Evolutionary conservation across 73 alveolate species (phyloP), one percentile per base, ranked within the genome.

Genomic region (Paraurostyla sp.): DNA sequence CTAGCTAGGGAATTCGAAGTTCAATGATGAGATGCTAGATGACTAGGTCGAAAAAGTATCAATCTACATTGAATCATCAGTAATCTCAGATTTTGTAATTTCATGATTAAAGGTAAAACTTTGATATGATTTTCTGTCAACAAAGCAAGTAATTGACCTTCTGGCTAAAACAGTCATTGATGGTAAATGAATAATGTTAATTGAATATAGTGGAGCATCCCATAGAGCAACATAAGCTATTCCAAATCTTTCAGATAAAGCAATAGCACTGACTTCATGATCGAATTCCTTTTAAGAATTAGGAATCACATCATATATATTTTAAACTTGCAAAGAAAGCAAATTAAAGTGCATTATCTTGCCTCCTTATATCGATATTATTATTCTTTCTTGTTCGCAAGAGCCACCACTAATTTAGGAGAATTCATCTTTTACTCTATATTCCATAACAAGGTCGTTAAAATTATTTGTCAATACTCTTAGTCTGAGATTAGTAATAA

Each of bases 191-290:
- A 73, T 16, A 11, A 45, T 38, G 30, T 48, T 48, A 2, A 73
- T 25, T 15, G 86, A 33, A 30, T 73, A 73, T 20, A 6, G 46
- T 15, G 86, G 86, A 3, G 86, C 86, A 45, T 73, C 86, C 32
- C 35, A 33, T 15, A 73, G n/a, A 13, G 86, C 48, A 15, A 45
- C 56, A 48, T 48, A 43, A 2, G 35, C 65, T 6, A 73, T 43
- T 16, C 6, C 3, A 13, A 3, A 16, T 3, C 2, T 0, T 45
- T 73, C 86, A 13, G 86, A 73, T 1, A 73, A 50, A 6, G 86
- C 65, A 9, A 73, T 3, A 4, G 86, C 86, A 65, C 54, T 65
- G 4, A 65, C 41, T 2, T 38, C 9, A 38, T 65, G 18, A 13
- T 32, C 38, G 16, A 35, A 1, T 65, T 65, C n/a, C 7, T 25